phyloP scores from a whole-genome alignment of 2,329 filamentous ascomycete species.

The Pseudocercospora fuligena region DNA sequence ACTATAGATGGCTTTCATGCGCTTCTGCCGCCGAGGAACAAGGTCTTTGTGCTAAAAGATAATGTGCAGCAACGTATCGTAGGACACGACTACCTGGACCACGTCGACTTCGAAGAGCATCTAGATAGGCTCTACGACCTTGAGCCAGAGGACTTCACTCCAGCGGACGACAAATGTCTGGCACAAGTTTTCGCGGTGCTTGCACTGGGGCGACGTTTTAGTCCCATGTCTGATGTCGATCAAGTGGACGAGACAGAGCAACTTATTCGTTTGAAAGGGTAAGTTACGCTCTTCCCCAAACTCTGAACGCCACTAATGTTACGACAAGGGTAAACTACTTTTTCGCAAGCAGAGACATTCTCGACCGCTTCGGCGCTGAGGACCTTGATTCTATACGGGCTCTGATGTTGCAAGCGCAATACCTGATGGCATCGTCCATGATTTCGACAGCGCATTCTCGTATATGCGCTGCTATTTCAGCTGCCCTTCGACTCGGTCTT shows the following conservation, averaged over 20 bases:
- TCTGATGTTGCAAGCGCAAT: constrained; percentile 35
- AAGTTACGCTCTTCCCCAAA: background rate
- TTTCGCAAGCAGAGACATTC: constrained; percentile 24
- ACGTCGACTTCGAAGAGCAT: background rate
- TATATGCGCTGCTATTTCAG: constrained; percentile 34
- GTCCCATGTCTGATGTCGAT: background rate
- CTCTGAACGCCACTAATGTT: constrained; percentile 4
- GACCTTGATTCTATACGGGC: constrained; percentile 33
- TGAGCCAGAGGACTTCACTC: constrained; percentile 18
- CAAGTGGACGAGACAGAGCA: background rate
- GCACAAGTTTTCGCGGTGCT: constrained; percentile 19
- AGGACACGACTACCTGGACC: constrained; percentile 9
- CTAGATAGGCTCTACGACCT: constrained; percentile 15
- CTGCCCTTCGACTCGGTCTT: constrained; percentile 34
- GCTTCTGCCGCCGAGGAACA: constrained; percentile 25
- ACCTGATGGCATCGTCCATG: constrained; percentile 34
- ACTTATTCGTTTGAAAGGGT: constrained; percentile 16
- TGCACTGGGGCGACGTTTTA: constrained; percentile 18
- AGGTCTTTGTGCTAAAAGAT: constrained; percentile 21
- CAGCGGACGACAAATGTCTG: constrained; percentile 13
- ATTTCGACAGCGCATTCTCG: constrained; percentile 35
- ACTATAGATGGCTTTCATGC: constrained; percentile 12
- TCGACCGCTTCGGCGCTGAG: constrained; percentile 34
- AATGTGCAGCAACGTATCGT: constrained; percentile 20
- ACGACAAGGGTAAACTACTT: constrained; percentile 28